Percentiles rank a stretch among this genome's conserved stretches.
phyloP scores from a whole-genome alignment of 2,329 filamentous ascomycete species.

The Fusarium algeriense region DNA sequence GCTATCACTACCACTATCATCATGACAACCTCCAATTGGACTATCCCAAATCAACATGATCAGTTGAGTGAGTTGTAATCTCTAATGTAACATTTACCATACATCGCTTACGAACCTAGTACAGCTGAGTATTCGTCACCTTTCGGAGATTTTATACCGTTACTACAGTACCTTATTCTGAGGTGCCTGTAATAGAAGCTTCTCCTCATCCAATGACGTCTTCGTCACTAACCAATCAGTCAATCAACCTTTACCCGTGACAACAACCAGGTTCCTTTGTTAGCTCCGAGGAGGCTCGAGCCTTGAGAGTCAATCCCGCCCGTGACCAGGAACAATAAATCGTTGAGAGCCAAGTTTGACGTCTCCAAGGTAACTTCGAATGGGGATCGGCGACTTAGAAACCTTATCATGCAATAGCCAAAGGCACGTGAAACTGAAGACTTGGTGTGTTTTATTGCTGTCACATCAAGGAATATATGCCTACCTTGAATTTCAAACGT shows the following conservation, averaged over 20 bases:
- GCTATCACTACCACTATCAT: conserved; percentile 17
- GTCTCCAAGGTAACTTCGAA: neutral
- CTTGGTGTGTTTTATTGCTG: neutral
- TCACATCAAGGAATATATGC: neutral
- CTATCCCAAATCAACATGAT: neutral
- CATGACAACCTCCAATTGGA: conserved; percentile 8
- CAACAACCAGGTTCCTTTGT: neutral
- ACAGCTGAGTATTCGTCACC: conserved; percentile 20
- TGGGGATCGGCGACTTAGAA: neutral
- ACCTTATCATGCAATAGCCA: neutral
- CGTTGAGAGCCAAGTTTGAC: neutral
- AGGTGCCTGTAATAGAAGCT: neutral
- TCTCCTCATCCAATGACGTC: conserved; percentile 33
- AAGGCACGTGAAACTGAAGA: neutral
- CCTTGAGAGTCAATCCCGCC: neutral
- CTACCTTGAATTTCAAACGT: neutral
- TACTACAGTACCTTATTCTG: neutral
- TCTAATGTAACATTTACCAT: conserved; percentile 11
- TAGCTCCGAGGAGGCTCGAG: conserved; percentile 5
- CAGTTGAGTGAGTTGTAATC: neutral
- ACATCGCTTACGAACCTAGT: conserved; percentile 11
- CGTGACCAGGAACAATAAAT: neutral
- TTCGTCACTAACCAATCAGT: conserved; percentile 14
- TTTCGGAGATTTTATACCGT: neutral
- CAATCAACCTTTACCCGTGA: conserved; percentile 2